Base-by-base conservation (phyloP, 208 protist genomes). In the Leishmania aethiopica region DNA sequence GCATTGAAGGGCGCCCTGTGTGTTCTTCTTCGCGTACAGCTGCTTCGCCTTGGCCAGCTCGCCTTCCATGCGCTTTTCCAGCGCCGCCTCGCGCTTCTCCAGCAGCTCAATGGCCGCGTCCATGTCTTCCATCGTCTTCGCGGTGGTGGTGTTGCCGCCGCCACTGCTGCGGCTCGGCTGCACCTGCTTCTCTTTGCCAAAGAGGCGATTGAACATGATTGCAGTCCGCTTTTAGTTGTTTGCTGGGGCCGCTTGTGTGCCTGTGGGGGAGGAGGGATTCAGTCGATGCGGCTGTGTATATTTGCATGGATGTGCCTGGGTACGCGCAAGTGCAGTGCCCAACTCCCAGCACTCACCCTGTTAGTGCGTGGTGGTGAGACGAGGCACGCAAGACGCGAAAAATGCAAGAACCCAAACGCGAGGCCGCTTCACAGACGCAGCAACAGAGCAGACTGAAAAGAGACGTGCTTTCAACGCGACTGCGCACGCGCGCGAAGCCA, bases 51-150 rank as follows among this genome's bases (percentile, higher is more conserved):
- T 93, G 6, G 57, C 81, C 22, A 96, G 75, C 84, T 98, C 95
- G n/a, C 69, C 80, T 66, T 95, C 88, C 79, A 96, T 91, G 74
- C 96, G 97, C 89, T 98, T 97, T 80, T 97, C 88, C 42, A 98
- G 74, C 69, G 94, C 85, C 19, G 84, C 73, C 79, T 98, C 92
- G 40, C 93, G 88, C 90, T 98, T 98, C 78, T 98, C 94, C 1
- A 98, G 80, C 17, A 94, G 86, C 45, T 95, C 94, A 78, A 96
- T 93, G 3, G 94, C 88, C 17, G 85, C 86, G 64, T 96, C 89
- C 59, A 98, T 78, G 67, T 96, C 89, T 75, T 98, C 88, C 49
- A 98, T 84, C 72, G 86, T 88, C 71, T 83, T 88, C 42, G 77
- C 76, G 2, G 83, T 60, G 55, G 80, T 81, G 53, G 77, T 70